Base-by-base conservation (phyloP, 371 early-diverging fungal species). In the Apophysomyces ossiformis region DNA sequence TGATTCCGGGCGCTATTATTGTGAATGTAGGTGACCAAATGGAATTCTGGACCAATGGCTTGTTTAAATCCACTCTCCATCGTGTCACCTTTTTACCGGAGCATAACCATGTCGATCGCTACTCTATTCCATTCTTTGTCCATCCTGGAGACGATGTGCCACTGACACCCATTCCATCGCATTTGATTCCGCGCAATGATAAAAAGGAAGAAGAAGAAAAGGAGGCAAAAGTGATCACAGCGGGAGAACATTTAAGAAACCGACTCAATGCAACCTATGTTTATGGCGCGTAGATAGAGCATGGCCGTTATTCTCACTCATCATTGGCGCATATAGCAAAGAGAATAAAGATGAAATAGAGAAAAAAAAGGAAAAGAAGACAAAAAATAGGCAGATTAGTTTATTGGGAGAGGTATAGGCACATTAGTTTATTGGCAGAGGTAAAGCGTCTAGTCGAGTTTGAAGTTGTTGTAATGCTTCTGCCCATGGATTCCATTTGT, bases 11-110 rank as follows among this genome's bases (percentile, higher is more conserved):
- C 26, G 76, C 89, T 4, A 79, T 91, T 58, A 66, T 90, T 46
- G 85, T 93, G 57, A 93, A 92, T 69, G 85, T 90, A 37, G 93
- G 86, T 1, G 92, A 92, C 65, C 83, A 72, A 43, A 77, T 83
- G 79, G 77, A 83, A 60, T 60, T 72, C 5, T 93, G 93, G 93
- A 90, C 91, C 6, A 82, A 80, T 56, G 91, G 90, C 0, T 69
- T 89, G 36, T 77, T 92, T 44, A 87, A 84, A 72, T 90, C 90
- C 0, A 91, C 89, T 8, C 71, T 80, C 65, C 92, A 92, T 66
- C 87, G 92, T 5, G 92, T 93, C 32, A 78, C 85, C 37, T 88
- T 86, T 70, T 77, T 83, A 16, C 85, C 83, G 8, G 85, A 85
- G 59, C 89, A 85, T 61, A 71, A 77, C 13, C 70, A 85, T 57